Conservation (phyloP, 352 stramenopile genomes). For the Phytophthora tubulina region DNA sequence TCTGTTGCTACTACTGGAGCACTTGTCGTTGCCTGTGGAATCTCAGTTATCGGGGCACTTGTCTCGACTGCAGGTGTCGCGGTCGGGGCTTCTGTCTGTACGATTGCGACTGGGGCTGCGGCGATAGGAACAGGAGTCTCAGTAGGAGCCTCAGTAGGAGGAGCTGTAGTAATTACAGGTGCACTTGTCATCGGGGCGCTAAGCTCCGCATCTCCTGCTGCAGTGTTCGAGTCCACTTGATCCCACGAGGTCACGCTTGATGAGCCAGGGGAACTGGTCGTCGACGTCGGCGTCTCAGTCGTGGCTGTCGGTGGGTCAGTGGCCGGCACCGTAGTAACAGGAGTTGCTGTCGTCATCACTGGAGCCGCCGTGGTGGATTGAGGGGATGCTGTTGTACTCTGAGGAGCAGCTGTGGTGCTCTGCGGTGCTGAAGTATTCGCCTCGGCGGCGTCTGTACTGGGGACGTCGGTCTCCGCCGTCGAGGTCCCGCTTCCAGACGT, state of each 20-base stretch:
- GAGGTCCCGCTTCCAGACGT: constrained; percentile 6
- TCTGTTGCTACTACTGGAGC: constrained; percentile 48
- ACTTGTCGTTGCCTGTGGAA: constrained; percentile 34
- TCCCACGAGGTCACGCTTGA: constrained; percentile 14
- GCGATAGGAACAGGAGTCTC: background rate
- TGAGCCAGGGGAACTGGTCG: background rate
- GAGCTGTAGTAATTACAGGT: background rate
- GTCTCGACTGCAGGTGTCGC: background rate
- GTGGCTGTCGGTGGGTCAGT: constrained; percentile 1
- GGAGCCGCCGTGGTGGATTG: constrained; percentile 13
- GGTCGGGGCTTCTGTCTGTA: constrained; percentile 1
- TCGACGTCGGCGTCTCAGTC: constrained; percentile 7
- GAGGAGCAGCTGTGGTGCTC: background rate
- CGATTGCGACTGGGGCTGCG: background rate
- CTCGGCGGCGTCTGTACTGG: background rate
- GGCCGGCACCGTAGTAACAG: too few relatives aligned
- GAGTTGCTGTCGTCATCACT: constrained; percentile 2
- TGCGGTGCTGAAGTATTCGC: constrained; percentile 11
- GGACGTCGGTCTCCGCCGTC: background rate
- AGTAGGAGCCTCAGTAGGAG: constrained; percentile 4
- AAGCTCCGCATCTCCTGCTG: constrained; percentile 13
- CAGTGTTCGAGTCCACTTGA: constrained; percentile 17
- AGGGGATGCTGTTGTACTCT: constrained; percentile 6
- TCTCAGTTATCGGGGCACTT: background rate
- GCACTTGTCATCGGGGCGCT: constrained; percentile 3